Base-by-base conservation (phyloP, 2,329 filamentous ascomycete species). In the Arachnomyces sp. region DNA sequence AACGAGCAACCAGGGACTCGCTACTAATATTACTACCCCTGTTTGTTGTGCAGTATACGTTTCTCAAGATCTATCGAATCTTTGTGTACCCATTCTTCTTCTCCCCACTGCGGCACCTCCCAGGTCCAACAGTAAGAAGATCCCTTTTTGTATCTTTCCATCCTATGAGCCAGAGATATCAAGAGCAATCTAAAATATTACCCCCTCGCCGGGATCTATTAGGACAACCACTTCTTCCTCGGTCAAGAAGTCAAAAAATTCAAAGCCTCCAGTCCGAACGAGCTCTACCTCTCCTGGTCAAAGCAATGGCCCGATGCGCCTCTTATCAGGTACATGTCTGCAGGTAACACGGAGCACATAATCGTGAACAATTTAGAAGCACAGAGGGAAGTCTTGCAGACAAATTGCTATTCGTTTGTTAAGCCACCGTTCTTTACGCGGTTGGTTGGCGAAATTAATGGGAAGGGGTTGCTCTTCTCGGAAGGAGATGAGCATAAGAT, bases 191-290 rank as follows among this genome's bases (percentile, higher is more conserved):
- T n/a, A n/a, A n/a, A n/a, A n/a, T n/a, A n/a, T n/a, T n/a, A n/a
- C n/a, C n/a, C n/a, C n/a, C n/a, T n/a, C n/a, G n/a, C n/a, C n/a
- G n/a, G 20, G 4, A 5, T 8, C 33, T 15, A 8, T 12, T 18
- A 35, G 33, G 17, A 35, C 17, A 35, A 35, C 15, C 33, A 16
- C n/a, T 15, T 15, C 15, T 15, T 35, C 33, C 33, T 71, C 9
- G 68, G 69, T 5, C 66, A 71, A 46, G 56, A 56, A 34, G 41
- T 57, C 14, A 62, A 61, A 11, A 55, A 60, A 31, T 45, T 60
- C 34, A 45, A 28, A 28, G 50, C 59, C 15, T 47, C 53, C 0
- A 52, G 47, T 8, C 61, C 61, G 0, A 47, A 43, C 4, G 49
- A 44, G 2, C 38, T 56, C 14, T 54, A 61, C 34, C 9, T 63